These are phyloP conservation scores for Fraxinus pennsylvanica DNA, from an alignment of 257 asterid species.

Conservation along the genomic window DNA sequence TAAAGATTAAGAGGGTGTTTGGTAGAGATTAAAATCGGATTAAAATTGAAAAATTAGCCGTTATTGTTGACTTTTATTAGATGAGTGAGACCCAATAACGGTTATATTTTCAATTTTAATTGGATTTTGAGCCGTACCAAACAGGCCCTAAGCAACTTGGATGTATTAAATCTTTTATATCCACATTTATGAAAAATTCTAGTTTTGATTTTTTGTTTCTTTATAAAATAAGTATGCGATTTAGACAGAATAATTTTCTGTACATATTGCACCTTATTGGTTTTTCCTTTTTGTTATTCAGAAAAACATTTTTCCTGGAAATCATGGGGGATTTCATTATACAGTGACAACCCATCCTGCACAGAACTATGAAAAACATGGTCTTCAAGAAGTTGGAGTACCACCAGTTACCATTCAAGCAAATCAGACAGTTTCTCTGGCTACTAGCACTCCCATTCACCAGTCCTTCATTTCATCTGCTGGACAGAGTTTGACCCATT, in stretches of 20 bases:
- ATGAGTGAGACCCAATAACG: too few species aligned
- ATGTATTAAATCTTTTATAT: background rate
- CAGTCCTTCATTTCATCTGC: constrained; percentile 38
- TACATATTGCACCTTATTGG: background rate
- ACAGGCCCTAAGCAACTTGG: background rate
- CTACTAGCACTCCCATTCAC: constrained; percentile 24
- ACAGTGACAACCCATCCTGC: constrained; percentile 39
- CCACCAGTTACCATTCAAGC: constrained; percentile 26
- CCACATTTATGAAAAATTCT: background rate
- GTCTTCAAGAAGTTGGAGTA: constrained; percentile 27
- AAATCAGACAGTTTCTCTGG: constrained; percentile 38
- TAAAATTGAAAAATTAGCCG: too few species aligned
- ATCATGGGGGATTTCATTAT: constrained; percentile 47
- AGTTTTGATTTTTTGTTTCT: background rate
- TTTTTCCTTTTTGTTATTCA: constrained; percentile 30
- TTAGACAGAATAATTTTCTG: background rate
- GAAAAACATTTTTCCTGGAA: constrained; percentile 48
- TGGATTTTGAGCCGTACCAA: too few species aligned
- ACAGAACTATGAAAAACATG: constrained; percentile 30
- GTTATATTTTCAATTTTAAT: too few species aligned
- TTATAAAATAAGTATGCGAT: background rate
- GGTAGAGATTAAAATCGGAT: too few species aligned
- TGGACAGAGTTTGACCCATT: constrained; percentile 37
- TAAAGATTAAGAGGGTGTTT: background rate
- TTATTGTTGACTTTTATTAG: too few species aligned